These are phyloP conservation scores for Amylocarpus encephaloides DNA, from an alignment of 2,329 filamentous ascomycete genomes.

Conservation along the genomic window DNA sequence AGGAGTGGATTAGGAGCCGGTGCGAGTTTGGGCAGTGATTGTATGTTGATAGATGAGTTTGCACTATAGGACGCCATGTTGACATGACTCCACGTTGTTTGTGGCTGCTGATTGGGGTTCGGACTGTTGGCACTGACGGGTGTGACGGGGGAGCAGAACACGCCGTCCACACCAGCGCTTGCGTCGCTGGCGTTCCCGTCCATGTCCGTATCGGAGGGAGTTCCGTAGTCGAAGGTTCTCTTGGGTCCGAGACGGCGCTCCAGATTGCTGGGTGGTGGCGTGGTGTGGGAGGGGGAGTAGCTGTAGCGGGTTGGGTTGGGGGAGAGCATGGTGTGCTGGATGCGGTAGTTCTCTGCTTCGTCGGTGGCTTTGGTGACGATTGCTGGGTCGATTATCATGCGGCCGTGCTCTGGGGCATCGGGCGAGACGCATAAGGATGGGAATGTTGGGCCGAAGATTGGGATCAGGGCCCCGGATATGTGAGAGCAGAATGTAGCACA, in stretches of 20 bases:
- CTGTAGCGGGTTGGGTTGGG: slow-evolving; percentile 23
- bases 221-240: slow-evolving; percentile 33
- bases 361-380: slow-evolving; percentile 48
- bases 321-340: slow-evolving; percentile 20
- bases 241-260: slow-evolving; percentile 29
- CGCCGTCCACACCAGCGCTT: slow-evolving; percentile 20
- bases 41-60: slow-evolving; percentile 22
- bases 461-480: slow-evolving; percentile 80
- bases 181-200: slow-evolving; percentile 29
- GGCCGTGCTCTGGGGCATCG: slow-evolving; percentile 55
- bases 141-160: slow-evolving; percentile 25
- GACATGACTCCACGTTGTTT: slow-evolving; percentile 25
- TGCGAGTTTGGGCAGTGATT: background rate
- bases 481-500: slow-evolving; percentile 83
- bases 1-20: slow-evolving; percentile 36
- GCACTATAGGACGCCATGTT: slow-evolving; percentile 24
- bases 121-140: slow-evolving; percentile 12
- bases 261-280: slow-evolving; percentile 15
- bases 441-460: slow-evolving; percentile 82
- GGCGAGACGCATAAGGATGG: slow-evolving; percentile 62
- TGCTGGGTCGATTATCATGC: slow-evolving; percentile 57
- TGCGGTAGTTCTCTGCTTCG: slow-evolving; percentile 42
- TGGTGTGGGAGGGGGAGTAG: slow-evolving; percentile 23
- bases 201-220: slow-evolving; percentile 35
- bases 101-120: slow-evolving; percentile 11